These are phyloP conservation scores for Mycena alexandri DNA, from an alignment of 768 basidiomycete species.

Conservation along the genomic window DNA sequence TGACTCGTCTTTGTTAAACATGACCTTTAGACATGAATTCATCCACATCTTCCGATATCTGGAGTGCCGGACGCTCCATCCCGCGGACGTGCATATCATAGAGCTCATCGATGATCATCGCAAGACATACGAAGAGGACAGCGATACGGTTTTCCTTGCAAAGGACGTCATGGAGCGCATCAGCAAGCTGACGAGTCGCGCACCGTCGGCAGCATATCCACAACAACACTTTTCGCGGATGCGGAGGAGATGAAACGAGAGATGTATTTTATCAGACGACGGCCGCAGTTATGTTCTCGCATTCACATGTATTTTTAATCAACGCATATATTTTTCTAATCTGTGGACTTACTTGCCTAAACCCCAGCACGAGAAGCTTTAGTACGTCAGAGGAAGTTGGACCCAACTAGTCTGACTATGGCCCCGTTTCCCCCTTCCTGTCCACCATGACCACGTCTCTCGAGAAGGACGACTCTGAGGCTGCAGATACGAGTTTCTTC, in stretches of 20 bases:
- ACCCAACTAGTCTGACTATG: neutral
- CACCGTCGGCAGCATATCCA: constrained; percentile 9
- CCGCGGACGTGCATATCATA: constrained; percentile 63
- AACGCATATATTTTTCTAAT: constrained; percentile 8
- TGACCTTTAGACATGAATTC: constrained; percentile 63
- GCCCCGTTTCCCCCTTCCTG: neutral
- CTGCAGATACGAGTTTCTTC: neutral
- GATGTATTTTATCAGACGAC: constrained; percentile 9
- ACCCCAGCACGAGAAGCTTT: constrained; percentile 14
- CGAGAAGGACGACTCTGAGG: constrained; percentile 15
- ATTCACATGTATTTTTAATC: constrained; percentile 35
- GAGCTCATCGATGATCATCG: constrained; percentile 62
- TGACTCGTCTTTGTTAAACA: neutral
- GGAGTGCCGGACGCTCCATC: constrained; percentile 60
- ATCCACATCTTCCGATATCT: constrained; percentile 73
- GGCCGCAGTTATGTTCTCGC: constrained; percentile 20
- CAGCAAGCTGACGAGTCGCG: constrained; percentile 50
- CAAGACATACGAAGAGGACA: constrained; percentile 70
- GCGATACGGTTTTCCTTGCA: constrained; percentile 70
- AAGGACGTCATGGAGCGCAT: constrained; percentile 62
- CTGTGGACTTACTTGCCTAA: constrained; percentile 22
- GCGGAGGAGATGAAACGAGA: constrained; percentile 20
- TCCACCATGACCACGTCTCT: constrained; percentile 6
- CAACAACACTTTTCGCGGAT: constrained; percentile 32
- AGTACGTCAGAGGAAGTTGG: constrained; percentile 17